Evolutionary conservation across 2,329 filamentous ascomycete species (phyloP).

Genomic region (Leptographium radiaticola): DNA sequence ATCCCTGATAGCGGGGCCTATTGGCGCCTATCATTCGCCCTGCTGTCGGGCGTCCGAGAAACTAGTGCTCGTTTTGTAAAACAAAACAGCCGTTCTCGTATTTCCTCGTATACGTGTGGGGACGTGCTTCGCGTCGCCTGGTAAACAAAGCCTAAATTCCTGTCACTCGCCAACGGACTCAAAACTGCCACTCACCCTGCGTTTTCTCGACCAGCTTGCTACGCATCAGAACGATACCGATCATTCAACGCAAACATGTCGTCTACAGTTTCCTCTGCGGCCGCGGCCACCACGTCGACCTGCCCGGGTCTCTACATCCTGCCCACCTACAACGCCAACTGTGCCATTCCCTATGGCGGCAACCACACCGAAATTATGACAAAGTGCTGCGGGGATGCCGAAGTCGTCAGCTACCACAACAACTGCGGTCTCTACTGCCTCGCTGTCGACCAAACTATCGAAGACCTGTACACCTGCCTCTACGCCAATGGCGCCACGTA

Average conservation of each 20-base stretch:
- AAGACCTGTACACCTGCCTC: neutral
- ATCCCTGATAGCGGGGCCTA: neutral
- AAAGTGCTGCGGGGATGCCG: neutral
- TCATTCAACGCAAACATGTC: neutral
- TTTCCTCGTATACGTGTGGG: neutral
- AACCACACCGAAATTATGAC: conserved; percentile 4
- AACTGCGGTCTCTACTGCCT: conserved; percentile 4
- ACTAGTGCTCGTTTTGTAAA: neutral
- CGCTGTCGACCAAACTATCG: conserved; percentile 2
- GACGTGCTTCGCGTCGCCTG: neutral
- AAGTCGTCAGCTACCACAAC: conserved; percentile 2
- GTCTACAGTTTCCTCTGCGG: neutral
- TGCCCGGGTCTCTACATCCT: neutral
- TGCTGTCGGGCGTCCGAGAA: neutral
- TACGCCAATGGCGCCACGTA: conserved; percentile 1
- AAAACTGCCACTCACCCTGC: neutral
- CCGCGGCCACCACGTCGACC: neutral
- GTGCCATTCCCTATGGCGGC: conserved; percentile 3
- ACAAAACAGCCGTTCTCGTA: neutral
- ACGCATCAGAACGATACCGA: neutral
- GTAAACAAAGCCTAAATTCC: neutral
- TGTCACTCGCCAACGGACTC: neutral
- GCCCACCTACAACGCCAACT: conserved; percentile 3
- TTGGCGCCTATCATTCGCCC: neutral
- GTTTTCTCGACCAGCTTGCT: neutral